phyloP scores from a whole-genome alignment of 129 eudicot genomes.

The Saussurea involucrata region DNA sequence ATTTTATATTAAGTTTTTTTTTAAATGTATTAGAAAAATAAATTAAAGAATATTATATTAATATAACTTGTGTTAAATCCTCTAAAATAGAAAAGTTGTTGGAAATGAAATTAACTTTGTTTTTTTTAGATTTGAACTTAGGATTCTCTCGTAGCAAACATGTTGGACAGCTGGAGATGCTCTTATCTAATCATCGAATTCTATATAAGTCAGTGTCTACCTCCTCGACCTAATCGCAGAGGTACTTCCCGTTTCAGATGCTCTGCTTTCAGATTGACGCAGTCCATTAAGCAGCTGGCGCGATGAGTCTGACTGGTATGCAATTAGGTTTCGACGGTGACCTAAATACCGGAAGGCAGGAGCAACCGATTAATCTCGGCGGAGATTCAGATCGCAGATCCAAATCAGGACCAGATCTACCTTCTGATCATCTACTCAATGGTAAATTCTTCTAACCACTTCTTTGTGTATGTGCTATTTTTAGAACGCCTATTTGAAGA shows the following conservation, averaged over 20 bases:
- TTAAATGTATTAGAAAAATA: no score
- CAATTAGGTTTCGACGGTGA: not conserved
- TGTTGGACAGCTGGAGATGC: no score
- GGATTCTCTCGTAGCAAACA: no score
- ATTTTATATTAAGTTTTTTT: no score
- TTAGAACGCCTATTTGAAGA: not conserved
- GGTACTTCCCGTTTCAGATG: not conserved
- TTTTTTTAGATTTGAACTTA: no score
- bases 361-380: not conserved
- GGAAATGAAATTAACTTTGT: no score
- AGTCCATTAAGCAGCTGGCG: not conserved
- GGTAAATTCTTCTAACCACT: not conserved
- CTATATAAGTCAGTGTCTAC: constrained; percentile 9
- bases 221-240: not conserved
- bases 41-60: no score
- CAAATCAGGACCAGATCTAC: not conserved
- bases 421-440: not conserved
- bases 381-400: constrained; percentile 1
- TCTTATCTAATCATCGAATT: not conserved
- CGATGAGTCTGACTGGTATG: not conserved
- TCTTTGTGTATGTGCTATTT: not conserved
- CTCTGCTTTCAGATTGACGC: not conserved
- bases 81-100: no score
- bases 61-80: no score
- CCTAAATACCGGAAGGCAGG: not conserved